Evolutionary conservation across 2,329 filamentous ascomycete genomes (phyloP).

Genomic region (Xylariaceae sp.): DNA sequence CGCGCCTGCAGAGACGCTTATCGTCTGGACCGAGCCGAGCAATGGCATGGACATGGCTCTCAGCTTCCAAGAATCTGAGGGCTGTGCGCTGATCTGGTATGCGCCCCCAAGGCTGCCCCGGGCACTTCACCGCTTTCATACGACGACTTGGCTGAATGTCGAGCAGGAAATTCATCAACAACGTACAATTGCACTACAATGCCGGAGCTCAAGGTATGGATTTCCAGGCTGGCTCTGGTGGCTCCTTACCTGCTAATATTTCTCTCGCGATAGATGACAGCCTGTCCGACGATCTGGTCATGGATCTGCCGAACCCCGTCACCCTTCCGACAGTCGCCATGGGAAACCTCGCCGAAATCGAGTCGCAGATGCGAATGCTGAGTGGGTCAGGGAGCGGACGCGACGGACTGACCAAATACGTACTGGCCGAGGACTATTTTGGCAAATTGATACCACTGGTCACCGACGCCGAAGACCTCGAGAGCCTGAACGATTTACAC

Average conservation of each 20-base stretch:
- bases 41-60: constrained; percentile 93
- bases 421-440: constrained; percentile 82
- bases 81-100: constrained; percentile 86
- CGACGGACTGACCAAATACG: constrained; percentile 79
- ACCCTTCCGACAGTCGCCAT: constrained; percentile 72
- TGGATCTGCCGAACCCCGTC: constrained; percentile 65
- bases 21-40: constrained; percentile 86
- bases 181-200: constrained; percentile 68
- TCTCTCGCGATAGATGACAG: constrained; percentile 62
- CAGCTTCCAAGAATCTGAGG: constrained; percentile 95
- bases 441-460: constrained; percentile 79
- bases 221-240: background rate
- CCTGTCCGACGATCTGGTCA: constrained; percentile 74
- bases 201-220: constrained; percentile 53
- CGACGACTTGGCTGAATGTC: constrained; percentile 22
- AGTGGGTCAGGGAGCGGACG: constrained; percentile 68
- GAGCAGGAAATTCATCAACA: constrained; percentile 80
- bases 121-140: too few relatives aligned
- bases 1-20: constrained; percentile 70
- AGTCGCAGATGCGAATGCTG: constrained; percentile 72
- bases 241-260: constrained; percentile 18
- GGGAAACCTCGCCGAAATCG: constrained; percentile 76
- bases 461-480: constrained; percentile 81
- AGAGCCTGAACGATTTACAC: constrained; percentile 80
- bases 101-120: too few relatives aligned